Evolutionary conservation across 805 yeast species (phyloP).

Genomic region (Yarrowia sp.): DNA sequence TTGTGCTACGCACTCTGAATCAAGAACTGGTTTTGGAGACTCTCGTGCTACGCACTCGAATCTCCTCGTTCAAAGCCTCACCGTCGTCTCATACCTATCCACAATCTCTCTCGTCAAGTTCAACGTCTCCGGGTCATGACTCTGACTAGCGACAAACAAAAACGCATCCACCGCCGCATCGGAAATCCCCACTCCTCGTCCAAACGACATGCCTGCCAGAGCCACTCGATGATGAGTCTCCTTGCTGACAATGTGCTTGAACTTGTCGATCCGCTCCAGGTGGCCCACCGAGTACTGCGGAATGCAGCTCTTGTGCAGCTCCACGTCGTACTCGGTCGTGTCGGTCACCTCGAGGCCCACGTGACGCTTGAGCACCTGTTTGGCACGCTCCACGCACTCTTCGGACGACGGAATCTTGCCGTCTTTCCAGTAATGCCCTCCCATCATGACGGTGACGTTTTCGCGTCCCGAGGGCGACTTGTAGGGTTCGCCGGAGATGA

Average conservation of each 20-base stretch:
- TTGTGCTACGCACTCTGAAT: not conserved
- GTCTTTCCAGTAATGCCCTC: constrained; percentile 69
- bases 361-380: constrained; percentile 53
- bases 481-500: constrained; percentile 44
- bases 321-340: constrained; percentile 50
- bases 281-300: constrained; percentile 85
- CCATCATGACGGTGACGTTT: constrained; percentile 87
- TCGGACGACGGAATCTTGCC: constrained; percentile 46
- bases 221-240: constrained; percentile 56
- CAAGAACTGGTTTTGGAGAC: not conserved
- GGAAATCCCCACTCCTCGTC: constrained; percentile 86
- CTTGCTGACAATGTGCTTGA: constrained; percentile 49
- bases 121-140: constrained; percentile 48
- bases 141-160: constrained; percentile 58
- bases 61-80: constrained; percentile 43
- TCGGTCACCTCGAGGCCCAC: constrained; percentile 51
- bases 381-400: constrained; percentile 49
- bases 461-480: constrained; percentile 54
- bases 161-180: constrained; percentile 77
- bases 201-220: constrained; percentile 81
- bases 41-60: not conserved
- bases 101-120: constrained; percentile 47
- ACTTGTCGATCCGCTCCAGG: constrained; percentile 53
- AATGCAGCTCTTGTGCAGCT: constrained; percentile 63
- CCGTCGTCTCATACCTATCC: constrained; percentile 45